Percentiles rank a stretch among this genome's conserved stretches.
Conservation (phyloP, 1,139 yeast genomes). For the Zygotorulaspora mrakii region DNA sequence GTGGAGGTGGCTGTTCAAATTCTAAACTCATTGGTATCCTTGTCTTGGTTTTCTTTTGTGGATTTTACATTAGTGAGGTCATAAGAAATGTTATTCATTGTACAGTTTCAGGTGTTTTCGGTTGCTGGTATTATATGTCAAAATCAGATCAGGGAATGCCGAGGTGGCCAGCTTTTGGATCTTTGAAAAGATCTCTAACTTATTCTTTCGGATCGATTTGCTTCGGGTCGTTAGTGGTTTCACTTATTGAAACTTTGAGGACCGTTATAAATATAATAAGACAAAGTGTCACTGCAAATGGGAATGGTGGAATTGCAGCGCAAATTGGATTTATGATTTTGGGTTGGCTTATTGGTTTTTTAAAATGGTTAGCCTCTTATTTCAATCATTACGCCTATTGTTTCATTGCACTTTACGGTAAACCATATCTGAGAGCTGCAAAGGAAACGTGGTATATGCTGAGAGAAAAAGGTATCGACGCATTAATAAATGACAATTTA, state of each 20-base stretch:
- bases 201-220: conserved; percentile 89
- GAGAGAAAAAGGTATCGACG: conserved; percentile 79
- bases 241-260: conserved; percentile 63
- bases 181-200: conserved; percentile 78
- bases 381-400: conserved; percentile 91
- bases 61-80: conserved; percentile 81
- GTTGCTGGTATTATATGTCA: conserved; percentile 85
- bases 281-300: conserved; percentile 43
- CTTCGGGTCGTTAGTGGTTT: conserved; percentile 79
- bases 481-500: conserved; percentile 78
- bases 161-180: conserved; percentile 72
- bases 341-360: conserved; percentile 57
- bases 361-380: conserved; percentile 79
- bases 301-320: conserved; percentile 55
- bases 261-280: conserved; percentile 48
- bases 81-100: conserved; percentile 81
- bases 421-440: conserved; percentile 69
- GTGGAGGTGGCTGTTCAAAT: conserved; percentile 66
- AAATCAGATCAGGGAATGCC: conserved; percentile 80
- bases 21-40: conserved; percentile 62
- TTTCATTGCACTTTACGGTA: conserved; percentile 83
- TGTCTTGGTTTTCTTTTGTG: conserved; percentile 76
- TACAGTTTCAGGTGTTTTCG: conserved; percentile 80
- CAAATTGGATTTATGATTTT: conserved; percentile 53
- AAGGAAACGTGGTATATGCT: conserved; percentile 78